Evolutionary conservation across 345 rosid species (phyloP), one percentile per base, ranked within the genome.

Genomic region (Lepidium didymum): DNA sequence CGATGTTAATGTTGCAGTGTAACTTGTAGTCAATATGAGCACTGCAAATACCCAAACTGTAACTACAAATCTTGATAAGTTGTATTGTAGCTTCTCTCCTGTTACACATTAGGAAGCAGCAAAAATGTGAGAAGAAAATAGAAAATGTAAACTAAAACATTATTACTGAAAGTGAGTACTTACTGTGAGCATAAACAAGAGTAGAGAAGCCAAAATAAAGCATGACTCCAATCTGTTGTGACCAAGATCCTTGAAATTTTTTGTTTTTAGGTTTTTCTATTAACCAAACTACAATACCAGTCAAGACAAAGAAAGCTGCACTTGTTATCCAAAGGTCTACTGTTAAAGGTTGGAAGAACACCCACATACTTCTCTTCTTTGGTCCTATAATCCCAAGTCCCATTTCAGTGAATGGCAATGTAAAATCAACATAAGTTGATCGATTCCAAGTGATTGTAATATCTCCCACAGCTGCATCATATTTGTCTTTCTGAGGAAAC

Each of bases 131-230:
- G 21, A 19, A 19, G 21, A 19, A 19, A 19, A 19, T n/a, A 2
- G 21, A 19, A 19, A 1, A 1, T 19, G 21, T 19, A 19, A n/a
- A n/a, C n/a, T n/a, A n/a, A 19, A 19, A 2, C 21, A 19, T 19
- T 2, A 19, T 1, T 19, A 19, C 21, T 19, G 1, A 19, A 19
- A 2, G 21, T 19, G 21, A 19, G 3, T 38, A 29, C 77, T 54
- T 81, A 84, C 89, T 60, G 0, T 85, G 87, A 4, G 87, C 81
- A 47, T 78, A 85, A 11, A 81, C 83, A 0, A 87, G 65, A 2
- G 85, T 81, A 10, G 86, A 80, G 72, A 87, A 84, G 11, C 86
- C 77, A 64, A 76, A 85, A 77, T 60, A 83, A 15, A 80, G 65
- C 0, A 70, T 25, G 1, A 70, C 68, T 14, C 87, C 81, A 19